These are phyloP conservation scores for Suillus luteus DNA, from an alignment of 768 basidiomycete genomes.

Conservation along the genomic window DNA sequence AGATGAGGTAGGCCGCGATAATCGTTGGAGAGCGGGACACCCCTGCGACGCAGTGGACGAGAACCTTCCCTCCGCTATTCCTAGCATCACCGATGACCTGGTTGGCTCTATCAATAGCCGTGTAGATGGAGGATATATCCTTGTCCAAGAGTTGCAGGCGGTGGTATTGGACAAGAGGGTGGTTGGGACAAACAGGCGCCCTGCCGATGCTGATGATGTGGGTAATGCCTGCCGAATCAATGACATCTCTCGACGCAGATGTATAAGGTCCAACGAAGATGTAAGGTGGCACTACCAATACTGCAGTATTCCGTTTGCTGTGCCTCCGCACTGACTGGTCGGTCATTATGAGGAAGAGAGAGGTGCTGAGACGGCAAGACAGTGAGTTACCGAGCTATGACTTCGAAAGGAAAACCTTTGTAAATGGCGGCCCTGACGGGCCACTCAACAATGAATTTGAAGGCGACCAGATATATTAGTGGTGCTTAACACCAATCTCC, in stretches of 20 bases:
- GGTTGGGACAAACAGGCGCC: constrained; percentile 28
- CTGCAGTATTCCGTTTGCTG: not conserved
- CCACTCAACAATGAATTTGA: not conserved
- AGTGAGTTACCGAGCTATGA: not conserved
- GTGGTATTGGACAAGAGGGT: constrained; percentile 38
- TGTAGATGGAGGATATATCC: constrained; percentile 30
- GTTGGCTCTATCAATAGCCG: constrained; percentile 1
- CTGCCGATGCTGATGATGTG: constrained; percentile 45
- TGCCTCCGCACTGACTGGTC: not conserved
- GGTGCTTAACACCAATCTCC: too few species aligned
- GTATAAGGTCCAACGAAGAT: constrained; percentile 46
- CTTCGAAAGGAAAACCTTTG: not conserved
- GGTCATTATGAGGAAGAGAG: not conserved
- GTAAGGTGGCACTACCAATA: constrained; percentile 22
- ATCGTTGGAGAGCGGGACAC: constrained; percentile 49
- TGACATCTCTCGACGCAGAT: constrained; percentile 38
- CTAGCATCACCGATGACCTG: constrained; percentile 30
- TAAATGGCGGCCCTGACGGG: not conserved
- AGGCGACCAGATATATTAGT: not conserved
- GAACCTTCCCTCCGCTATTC: constrained; percentile 35
- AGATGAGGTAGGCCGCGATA: constrained; percentile 45
- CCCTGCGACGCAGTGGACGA: constrained; percentile 48
- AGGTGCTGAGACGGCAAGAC: not conserved
- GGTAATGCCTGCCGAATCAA: constrained; percentile 37
- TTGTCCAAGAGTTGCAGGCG: constrained; percentile 42